Conservation (phyloP, 768 basidiomycete species). For the Tremella fuciformis region DNA sequence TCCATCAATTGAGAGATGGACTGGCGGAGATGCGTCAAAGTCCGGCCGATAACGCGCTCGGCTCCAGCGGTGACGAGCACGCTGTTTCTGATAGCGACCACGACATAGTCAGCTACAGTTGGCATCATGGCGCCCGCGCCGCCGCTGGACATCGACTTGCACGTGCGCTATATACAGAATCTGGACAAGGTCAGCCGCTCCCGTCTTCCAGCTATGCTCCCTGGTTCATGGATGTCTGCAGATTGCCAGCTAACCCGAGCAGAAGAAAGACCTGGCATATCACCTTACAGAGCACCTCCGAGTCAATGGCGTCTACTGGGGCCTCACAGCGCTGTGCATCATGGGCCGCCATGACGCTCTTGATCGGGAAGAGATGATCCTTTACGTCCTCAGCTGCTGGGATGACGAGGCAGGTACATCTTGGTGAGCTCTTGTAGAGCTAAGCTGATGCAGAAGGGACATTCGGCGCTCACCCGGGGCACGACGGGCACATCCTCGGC, state of each 20-base stretch:
- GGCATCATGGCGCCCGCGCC: background rate
- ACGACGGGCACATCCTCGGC: slow-evolving; percentile 82
- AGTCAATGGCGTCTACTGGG: slow-evolving; percentile 97
- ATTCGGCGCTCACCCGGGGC: slow-evolving; percentile 87
- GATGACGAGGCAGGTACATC: slow-evolving; percentile 75
- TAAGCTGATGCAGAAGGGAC: slow-evolving; percentile 56
- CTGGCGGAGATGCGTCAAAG: too few relatives aligned
- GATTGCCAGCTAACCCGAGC: slow-evolving; percentile 5
- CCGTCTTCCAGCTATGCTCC: slow-evolving; percentile 25
- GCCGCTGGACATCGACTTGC: slow-evolving; percentile 14
- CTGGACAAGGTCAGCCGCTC: slow-evolving; percentile 74
- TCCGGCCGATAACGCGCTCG: too few relatives aligned
- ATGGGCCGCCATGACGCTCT: slow-evolving; percentile 77
- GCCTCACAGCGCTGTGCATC: slow-evolving; percentile 76
- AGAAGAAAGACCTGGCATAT: slow-evolving; percentile 77
- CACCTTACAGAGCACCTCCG: slow-evolving; percentile 90
- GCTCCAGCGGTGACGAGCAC: too few relatives aligned
- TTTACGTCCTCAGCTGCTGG: slow-evolving; percentile 93
- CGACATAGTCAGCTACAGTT: background rate
- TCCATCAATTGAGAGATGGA: too few relatives aligned
- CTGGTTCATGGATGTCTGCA: background rate
- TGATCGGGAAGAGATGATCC: slow-evolving; percentile 75
- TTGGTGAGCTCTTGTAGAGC: background rate
- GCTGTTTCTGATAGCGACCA: too few relatives aligned
- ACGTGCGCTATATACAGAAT: slow-evolving; percentile 68